Percentiles rank a stretch among this genome's conserved stretches.
Conservation (phyloP, 2,329 filamentous ascomycete genomes). For the Aspergillus sp. region DNA sequence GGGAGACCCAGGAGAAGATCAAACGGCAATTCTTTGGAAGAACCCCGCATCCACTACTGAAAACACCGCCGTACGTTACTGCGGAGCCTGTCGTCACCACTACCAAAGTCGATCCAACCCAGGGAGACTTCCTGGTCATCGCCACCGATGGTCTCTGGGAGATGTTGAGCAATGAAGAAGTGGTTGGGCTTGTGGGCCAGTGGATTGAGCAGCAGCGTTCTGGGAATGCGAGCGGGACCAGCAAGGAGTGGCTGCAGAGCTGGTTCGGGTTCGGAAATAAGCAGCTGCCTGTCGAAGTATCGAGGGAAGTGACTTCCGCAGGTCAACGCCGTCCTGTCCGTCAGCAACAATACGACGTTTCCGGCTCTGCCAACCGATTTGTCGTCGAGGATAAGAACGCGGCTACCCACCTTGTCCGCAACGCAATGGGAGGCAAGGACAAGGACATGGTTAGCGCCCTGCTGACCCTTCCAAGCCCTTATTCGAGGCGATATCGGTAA, state of each 20-base stretch:
- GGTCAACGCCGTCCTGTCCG: constrained; percentile 78
- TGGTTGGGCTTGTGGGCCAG: constrained; percentile 88
- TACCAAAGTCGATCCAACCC: constrained; percentile 78
- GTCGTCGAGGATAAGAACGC: constrained; percentile 92
- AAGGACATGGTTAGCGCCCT: constrained; percentile 88
- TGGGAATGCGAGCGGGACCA: constrained; percentile 28
- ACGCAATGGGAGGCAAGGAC: constrained; percentile 87
- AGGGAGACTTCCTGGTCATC: constrained; percentile 91
- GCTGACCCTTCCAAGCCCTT: constrained; percentile 82
- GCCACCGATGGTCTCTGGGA: constrained; percentile 97
- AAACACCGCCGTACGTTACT: constrained; percentile 93
- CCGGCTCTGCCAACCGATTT: constrained; percentile 62
- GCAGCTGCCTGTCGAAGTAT: constrained; percentile 66
- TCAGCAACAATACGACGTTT: constrained; percentile 81
- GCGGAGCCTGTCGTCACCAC: constrained; percentile 92
- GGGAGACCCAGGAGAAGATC: constrained; percentile 72
- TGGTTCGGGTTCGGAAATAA: constrained; percentile 54
- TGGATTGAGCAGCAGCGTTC: constrained; percentile 75
- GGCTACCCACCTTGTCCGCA: constrained; percentile 88
- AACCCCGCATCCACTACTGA: constrained; percentile 63
- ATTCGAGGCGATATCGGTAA: constrained; percentile 81
- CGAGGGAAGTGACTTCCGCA: constrained; percentile 39
- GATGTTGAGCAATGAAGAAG: constrained; percentile 98
- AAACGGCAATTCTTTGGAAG: constrained; percentile 82
- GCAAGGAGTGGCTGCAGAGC: constrained; percentile 57